Evolutionary conservation across 345 rosid genomes (phyloP).

Genomic region (Rhodamnia rubescens): DNA sequence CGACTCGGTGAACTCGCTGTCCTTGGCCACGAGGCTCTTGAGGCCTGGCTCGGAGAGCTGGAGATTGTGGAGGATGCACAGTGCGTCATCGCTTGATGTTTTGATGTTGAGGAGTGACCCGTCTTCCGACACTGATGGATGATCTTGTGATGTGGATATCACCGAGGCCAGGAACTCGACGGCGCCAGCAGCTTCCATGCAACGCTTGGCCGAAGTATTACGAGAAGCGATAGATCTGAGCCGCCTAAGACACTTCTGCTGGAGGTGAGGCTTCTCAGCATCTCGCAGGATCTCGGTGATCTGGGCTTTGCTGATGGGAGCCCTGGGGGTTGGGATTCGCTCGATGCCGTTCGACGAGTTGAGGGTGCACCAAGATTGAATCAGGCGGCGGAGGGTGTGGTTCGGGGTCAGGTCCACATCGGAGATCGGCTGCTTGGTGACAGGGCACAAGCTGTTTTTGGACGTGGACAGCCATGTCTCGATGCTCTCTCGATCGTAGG

Average conservation of each 20-base stretch:
- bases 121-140: neutral
- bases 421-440: constrained; percentile 49
- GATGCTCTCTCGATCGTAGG: constrained; percentile 14
- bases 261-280: constrained; percentile 34
- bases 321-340: constrained; percentile 83
- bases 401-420: constrained; percentile 52
- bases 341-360: constrained; percentile 75
- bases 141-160: constrained; percentile 2
- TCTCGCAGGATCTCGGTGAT: constrained; percentile 38
- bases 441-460: constrained; percentile 10
- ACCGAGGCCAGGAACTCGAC: constrained; percentile 52
- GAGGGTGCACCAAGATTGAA: constrained; percentile 90
- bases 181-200: constrained; percentile 62
- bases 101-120: constrained; percentile 5
- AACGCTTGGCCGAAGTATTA: constrained; percentile 40
- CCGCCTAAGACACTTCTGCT: constrained; percentile 37
- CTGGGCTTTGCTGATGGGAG: constrained; percentile 42
- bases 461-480: constrained; percentile 8
- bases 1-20: constrained; percentile 36
- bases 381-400: constrained; percentile 70
- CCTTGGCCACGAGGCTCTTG: constrained; percentile 35
- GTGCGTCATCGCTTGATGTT: constrained; percentile 44
- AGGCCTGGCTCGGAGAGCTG: constrained; percentile 52
- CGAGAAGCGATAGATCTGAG: constrained; percentile 44
- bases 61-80: constrained; percentile 52